Evolutionary conservation across 2,329 filamentous ascomycete genomes (phyloP).

Genomic region (Hypoxylon sp.): DNA sequence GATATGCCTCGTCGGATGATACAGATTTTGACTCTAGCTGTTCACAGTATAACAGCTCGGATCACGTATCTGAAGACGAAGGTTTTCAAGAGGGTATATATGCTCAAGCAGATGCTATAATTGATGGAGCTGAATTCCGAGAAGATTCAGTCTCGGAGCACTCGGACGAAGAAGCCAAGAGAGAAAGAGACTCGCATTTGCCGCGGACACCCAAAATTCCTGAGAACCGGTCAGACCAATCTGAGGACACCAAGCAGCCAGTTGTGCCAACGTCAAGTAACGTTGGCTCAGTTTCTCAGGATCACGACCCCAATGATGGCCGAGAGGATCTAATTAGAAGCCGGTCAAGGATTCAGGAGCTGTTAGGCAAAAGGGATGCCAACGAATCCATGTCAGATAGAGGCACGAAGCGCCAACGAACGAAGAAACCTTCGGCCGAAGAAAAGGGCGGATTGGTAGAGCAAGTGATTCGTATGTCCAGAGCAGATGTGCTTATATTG

Average conservation of each 20-base stretch:
- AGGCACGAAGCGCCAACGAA: conserved; percentile 22
- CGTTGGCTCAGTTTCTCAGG: not conserved
- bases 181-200: not conserved
- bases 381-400: not conserved
- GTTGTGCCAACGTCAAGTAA: not conserved
- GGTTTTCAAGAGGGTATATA: not conserved
- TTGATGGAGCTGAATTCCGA: not conserved
- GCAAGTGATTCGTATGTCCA: conserved; percentile 11
- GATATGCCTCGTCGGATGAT: conserved; percentile 22
- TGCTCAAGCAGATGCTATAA: not conserved
- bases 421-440: not conserved
- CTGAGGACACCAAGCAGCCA: not conserved
- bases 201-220: not conserved
- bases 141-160: not conserved
- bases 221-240: not conserved
- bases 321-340: not conserved
- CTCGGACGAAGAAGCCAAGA: not conserved
- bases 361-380: conserved; percentile 1
- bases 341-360: not conserved
- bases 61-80: conserved; percentile 11
- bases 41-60: not conserved
- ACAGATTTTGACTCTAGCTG: conserved; percentile 1
- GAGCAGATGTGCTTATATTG: conserved; percentile 28
- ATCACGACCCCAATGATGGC: not conserved
- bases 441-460: conserved; percentile 12